Evolutionary conservation across 495 filamentous ascomycete genomes (phyloP), one percentile per base, ranked within the genome.

Genomic region (Monascus purpureus): DNA sequence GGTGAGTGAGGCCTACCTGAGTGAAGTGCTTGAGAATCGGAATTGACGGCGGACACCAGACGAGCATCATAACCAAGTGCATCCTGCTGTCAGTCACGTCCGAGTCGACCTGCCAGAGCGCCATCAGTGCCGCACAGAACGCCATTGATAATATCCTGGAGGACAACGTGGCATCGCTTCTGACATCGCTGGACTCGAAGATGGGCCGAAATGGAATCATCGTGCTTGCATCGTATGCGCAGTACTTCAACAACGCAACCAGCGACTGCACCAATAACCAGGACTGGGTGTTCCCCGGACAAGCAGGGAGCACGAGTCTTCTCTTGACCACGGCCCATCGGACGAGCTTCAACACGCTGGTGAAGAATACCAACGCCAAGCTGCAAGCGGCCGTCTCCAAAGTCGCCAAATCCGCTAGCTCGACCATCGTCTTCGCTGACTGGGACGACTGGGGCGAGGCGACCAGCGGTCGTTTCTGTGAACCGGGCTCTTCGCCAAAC

Each of bases 381-480:
- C 40, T 56, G 15, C 25, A 31, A 14, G 30, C 33, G 1, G 37
- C 38, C 1, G 37, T 51, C 7, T 17, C 39, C 1, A 35, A 42
- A n/a, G 2, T 23, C 3, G 26, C 11, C 13, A 15, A 13, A 17
- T 17, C 28, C 13, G 8, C 28, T 28, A 39, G 33, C 12, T 43
- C 29, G 29, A 22, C 29, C 9, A 32, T 52, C 15, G 33, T 20
- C 18, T 38, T 29, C 12, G 36, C 42, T 9, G 19, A 57, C 35
- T 57, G 53, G 53, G 31, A 43, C 29, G 1, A 13, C 7, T 54
- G 43, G 37, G 12, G 18, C 2, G 13, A 39, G 1, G 32, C 11
- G 2, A 38, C 43, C 17, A 18, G 34, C 1, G 53, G 53, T 8
- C 41, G 48, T 28, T 44, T 48, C 29, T 57, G 53, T 35, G 19